Conservation (phyloP, 148 eudicot species). For the Bassia scoparia region DNA sequence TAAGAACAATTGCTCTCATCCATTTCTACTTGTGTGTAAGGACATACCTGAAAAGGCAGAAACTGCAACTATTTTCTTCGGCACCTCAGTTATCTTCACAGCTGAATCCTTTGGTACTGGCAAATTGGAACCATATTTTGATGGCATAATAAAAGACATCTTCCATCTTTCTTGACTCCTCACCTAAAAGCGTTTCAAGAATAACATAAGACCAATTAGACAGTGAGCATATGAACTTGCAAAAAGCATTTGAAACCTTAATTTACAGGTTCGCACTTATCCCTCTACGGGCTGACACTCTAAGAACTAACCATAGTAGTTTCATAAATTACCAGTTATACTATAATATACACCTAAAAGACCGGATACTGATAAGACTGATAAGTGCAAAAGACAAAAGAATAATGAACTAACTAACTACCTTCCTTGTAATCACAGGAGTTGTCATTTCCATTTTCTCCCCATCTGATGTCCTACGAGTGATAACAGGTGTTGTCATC, state of each 20-base stretch:
- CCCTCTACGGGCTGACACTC: not conserved
- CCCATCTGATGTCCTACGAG: slow-evolving; percentile 60
- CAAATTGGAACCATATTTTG: slow-evolving; percentile 77
- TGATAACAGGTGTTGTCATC: slow-evolving; percentile 94
- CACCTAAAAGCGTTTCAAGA: slow-evolving; percentile 29
- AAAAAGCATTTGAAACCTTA: not conserved
- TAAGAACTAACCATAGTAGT: not conserved
- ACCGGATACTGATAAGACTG: slow-evolving; percentile 13
- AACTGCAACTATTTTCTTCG: slow-evolving; percentile 67
- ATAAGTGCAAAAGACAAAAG: slow-evolving; percentile 5
- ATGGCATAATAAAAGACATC: slow-evolving; percentile 97
- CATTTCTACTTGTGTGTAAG: not conserved
- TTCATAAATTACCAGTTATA: not conserved
- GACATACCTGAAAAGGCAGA: slow-evolving; percentile 81
- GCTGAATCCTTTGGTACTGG: slow-evolving; percentile 85
- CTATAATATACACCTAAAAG: not conserved
- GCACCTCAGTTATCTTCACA: slow-evolving; percentile 81
- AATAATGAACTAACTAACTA: slow-evolving; percentile 20
- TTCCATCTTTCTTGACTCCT: slow-evolving; percentile 61
- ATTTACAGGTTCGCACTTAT: not conserved
- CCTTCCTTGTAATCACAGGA: slow-evolving; percentile 78
- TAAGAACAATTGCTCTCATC: too few relatives aligned
- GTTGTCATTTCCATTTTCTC: slow-evolving; percentile 95
- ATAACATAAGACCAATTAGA: not conserved
- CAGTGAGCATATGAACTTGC: not conserved